phyloP scores from a whole-genome alignment of 1,139 yeast genomes.

The Saccharomyces uvarum region DNA sequence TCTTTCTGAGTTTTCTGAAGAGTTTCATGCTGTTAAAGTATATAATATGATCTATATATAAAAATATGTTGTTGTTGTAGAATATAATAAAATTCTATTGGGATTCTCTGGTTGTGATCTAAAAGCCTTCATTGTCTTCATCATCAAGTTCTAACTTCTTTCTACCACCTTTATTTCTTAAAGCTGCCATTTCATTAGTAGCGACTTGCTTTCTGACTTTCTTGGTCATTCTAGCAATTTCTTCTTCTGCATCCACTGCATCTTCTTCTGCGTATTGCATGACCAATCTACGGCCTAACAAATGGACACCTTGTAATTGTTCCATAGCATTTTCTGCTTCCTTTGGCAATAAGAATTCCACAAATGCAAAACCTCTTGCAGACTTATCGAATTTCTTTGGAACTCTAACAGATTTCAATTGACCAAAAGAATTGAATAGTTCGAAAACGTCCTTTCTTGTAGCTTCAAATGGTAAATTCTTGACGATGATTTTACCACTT shows the following conservation, averaged over 20 bases:
- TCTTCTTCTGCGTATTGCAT: constrained; percentile 88
- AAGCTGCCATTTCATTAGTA: constrained; percentile 64
- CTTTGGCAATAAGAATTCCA: constrained; percentile 77
- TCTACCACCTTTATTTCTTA: constrained; percentile 65
- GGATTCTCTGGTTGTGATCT: background rate
- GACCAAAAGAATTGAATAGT: constrained; percentile 88
- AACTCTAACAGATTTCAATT: constrained; percentile 85
- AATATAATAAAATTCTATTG: background rate
- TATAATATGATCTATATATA: background rate
- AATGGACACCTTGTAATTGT: constrained; percentile 90
- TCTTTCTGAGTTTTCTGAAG: background rate
- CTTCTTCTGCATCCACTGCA: constrained; percentile 77
- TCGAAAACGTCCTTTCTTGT: constrained; percentile 85
- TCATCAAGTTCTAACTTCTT: constrained; percentile 58
- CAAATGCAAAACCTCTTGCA: constrained; percentile 97
- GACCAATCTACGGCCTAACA: constrained; percentile 91
- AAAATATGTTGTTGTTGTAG: background rate
- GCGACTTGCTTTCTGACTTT: constrained; percentile 77
- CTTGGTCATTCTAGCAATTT: constrained; percentile 80
- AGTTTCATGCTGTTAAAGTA: constrained; percentile 24
- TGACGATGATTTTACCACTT: constrained; percentile 75
- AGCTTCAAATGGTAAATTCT: constrained; percentile 95
- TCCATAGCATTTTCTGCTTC: constrained; percentile 97
- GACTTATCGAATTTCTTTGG: constrained; percentile 93
- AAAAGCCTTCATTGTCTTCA: constrained; percentile 21